Percentiles rank a stretch among this genome's conserved stretches.
Evolutionary conservation across 192 early-diverging fungal genomes (phyloP).

Genomic region (Oehlia diaphana): DNA sequence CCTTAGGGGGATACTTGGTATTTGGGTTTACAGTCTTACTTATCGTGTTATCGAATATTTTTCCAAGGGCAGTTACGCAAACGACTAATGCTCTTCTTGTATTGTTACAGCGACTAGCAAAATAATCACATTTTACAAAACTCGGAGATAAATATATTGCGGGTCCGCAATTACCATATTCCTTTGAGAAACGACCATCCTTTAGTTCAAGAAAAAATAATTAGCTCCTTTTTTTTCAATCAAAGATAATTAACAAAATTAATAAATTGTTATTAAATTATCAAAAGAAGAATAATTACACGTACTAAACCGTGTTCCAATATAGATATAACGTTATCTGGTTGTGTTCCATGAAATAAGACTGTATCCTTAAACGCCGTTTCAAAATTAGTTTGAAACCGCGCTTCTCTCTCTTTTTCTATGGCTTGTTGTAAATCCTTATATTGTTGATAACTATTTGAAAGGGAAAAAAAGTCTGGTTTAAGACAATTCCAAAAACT

Average conservation of each 20-base stretch:
- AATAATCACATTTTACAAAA: conserved; percentile 16
- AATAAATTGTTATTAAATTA: background rate
- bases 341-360: conserved; percentile 24
- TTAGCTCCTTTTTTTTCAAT: background rate
- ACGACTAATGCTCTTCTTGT: conserved; percentile 2
- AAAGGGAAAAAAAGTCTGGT: background rate
- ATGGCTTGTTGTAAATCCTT: background rate
- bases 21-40: background rate
- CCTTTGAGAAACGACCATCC: conserved; percentile 12
- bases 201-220: background rate
- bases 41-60: conserved; percentile 7
- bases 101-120: background rate
- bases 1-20: conserved; percentile 17
- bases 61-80: conserved; percentile 21
- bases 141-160: conserved; percentile 23
- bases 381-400: background rate
- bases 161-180: conserved; percentile 15
- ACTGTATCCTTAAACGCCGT: conserved; percentile 19
- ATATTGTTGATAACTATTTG: conserved; percentile 16
- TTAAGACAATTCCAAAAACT: background rate
- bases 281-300: background rate
- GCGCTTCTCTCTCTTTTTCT: background rate
- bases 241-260: background rate
- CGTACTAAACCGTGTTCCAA: conserved; percentile 19
- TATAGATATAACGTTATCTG: conserved; percentile 16